These are phyloP conservation scores for Dryadomyces quercus-mongolicae DNA, from an alignment of 2,329 filamentous ascomycete genomes.

Conservation along the genomic window DNA sequence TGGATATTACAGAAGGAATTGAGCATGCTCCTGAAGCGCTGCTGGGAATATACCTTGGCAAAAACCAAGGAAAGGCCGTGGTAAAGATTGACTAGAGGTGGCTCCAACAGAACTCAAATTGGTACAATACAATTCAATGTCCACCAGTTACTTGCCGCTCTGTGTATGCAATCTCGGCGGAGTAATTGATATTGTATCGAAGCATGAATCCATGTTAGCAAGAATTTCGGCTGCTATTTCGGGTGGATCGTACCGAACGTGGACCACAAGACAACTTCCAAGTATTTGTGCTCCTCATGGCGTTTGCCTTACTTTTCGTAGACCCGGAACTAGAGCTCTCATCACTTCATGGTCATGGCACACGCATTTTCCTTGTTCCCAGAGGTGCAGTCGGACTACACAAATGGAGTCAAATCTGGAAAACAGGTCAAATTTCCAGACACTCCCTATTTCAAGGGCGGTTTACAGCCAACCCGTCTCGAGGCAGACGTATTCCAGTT, in stretches of 20 bases:
- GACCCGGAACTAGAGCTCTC: too few species aligned
- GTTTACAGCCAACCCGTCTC: constrained; percentile 11
- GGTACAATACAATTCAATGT: too few species aligned
- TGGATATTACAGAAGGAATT: constrained; percentile 60
- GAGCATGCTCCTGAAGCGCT: constrained; percentile 65
- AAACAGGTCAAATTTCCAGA: constrained; percentile 12
- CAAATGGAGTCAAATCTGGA: constrained; percentile 10
- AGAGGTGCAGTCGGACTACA: constrained; percentile 12
- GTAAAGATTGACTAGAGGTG: constrained; percentile 39
- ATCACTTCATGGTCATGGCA: constrained; percentile 7
- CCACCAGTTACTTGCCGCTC: neutral
- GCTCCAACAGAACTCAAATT: too few species aligned
- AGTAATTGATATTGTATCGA: neutral
- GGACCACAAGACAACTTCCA: too few species aligned
- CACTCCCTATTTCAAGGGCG: constrained; percentile 12
- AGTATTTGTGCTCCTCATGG: too few species aligned
- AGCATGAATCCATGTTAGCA: too few species aligned
- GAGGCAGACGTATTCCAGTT: constrained; percentile 14
- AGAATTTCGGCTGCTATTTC: neutral
- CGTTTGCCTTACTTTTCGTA: too few species aligned
- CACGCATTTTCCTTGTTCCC: constrained; percentile 13
- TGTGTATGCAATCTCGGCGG: too few species aligned
- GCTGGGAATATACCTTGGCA: constrained; percentile 60
- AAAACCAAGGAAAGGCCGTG: constrained; percentile 81
- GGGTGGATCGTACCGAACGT: too few species aligned